These are phyloP conservation scores for Fusarium nisikadoi DNA, from an alignment of 2,329 filamentous ascomycete genomes.

Conservation along the genomic window DNA sequence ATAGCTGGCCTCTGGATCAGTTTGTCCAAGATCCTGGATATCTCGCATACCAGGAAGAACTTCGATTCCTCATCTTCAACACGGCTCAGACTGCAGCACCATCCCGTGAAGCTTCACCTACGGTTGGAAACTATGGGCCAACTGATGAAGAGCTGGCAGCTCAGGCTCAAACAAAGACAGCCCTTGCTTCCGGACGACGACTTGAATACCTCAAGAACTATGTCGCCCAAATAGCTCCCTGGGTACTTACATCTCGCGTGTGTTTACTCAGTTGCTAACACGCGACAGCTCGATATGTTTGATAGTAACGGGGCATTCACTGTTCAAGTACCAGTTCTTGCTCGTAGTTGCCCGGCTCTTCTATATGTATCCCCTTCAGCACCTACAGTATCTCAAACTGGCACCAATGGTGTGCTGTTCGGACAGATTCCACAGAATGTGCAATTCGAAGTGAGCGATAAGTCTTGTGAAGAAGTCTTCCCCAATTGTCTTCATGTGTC, in stretches of 20 bases:
- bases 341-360: constrained; percentile 57
- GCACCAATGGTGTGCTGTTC: constrained; percentile 17
- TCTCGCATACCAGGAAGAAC: constrained; percentile 58
- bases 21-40: constrained; percentile 55
- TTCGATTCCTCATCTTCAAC: constrained; percentile 58
- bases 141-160: constrained; percentile 34
- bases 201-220: constrained; percentile 60
- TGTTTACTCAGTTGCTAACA: background rate
- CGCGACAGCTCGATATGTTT: constrained; percentile 64
- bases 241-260: constrained; percentile 48
- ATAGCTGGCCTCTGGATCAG: constrained; percentile 49
- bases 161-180: constrained; percentile 39
- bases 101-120: constrained; percentile 53
- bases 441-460: constrained; percentile 7
- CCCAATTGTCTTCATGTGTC: constrained; percentile 41
- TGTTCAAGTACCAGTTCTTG: constrained; percentile 61
- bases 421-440: constrained; percentile 7
- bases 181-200: constrained; percentile 48
- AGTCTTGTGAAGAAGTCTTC: constrained; percentile 24
- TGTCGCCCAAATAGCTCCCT: constrained; percentile 63
- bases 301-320: constrained; percentile 64
- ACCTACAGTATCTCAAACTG: constrained; percentile 12
- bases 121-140: constrained; percentile 31
- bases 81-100: constrained; percentile 56
- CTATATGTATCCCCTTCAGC: constrained; percentile 46